Evolutionary conservation across 352 stramenopile genomes (phyloP).

Genomic region (Globisporangium polare): DNA sequence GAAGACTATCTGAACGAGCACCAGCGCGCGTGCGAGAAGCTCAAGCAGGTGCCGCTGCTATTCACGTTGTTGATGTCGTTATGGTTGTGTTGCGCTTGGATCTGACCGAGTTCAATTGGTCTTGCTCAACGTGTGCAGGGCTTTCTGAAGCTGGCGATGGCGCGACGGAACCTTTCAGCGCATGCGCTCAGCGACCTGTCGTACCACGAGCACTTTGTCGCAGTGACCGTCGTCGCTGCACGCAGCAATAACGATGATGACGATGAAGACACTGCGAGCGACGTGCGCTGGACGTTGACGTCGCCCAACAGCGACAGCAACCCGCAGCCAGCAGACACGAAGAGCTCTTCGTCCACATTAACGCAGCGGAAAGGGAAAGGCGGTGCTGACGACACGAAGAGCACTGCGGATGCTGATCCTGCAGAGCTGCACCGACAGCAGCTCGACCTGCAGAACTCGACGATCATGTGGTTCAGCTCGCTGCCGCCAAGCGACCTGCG

Average conservation of each 20-base stretch:
- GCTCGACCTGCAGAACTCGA: conserved; percentile 14
- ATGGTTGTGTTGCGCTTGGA: neutral
- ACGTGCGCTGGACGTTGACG: conserved; percentile 3
- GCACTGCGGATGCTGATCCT: neutral
- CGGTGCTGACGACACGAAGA: conserved; percentile 10
- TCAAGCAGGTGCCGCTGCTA: conserved; percentile 43
- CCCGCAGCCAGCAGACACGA: neutral
- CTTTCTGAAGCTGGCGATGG: conserved; percentile 70
- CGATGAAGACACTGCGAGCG: neutral
- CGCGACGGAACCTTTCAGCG: conserved; percentile 38
- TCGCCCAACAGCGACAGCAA: neutral
- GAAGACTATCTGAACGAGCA: conserved; percentile 57
- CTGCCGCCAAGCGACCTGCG: conserved; percentile 61
- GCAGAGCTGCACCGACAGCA: neutral
- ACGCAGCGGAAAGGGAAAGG: conserved; percentile 11
- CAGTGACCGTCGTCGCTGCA: conserved; percentile 20
- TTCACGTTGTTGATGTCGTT: neutral
- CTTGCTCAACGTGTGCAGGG: conserved; percentile 24
- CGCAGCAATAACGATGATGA: conserved; percentile 4
- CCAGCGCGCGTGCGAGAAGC: conserved; percentile 32
- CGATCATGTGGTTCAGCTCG: conserved; percentile 76
- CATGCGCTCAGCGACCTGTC: conserved; percentile 57
- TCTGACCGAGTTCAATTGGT: neutral
- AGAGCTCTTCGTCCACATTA: neutral
- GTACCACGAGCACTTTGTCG: conserved; percentile 55